Conservation (phyloP, 2,329 filamentous ascomycete genomes). For the Fusarium sp. region DNA sequence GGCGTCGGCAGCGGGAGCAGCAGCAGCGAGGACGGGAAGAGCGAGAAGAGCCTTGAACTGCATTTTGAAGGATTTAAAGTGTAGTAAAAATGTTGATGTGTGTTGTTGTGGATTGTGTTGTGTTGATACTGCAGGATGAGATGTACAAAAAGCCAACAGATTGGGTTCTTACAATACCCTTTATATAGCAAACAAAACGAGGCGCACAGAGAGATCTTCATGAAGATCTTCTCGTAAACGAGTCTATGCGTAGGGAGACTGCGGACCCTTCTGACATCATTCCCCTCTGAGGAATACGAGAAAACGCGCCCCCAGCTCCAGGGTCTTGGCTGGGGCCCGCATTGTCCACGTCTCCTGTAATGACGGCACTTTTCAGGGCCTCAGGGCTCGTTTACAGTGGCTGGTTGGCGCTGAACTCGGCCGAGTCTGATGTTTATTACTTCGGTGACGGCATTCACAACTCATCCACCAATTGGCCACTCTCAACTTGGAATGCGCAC, state of each 20-base stretch:
- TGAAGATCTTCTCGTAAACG: constrained; percentile 30
- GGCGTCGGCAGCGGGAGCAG: constrained; percentile 18
- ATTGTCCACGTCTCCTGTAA: constrained; percentile 5
- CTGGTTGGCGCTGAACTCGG: background rate
- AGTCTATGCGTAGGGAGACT: constrained; percentile 1
- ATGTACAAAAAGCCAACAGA: background rate
- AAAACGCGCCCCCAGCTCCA: background rate
- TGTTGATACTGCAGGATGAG: background rate
- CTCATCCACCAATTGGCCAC: background rate
- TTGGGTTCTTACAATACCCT: background rate
- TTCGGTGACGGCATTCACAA: background rate
- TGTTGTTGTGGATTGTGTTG: background rate
- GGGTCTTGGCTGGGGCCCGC: background rate
- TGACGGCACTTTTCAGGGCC: background rate
- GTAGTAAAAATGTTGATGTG: background rate
- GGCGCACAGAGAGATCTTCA: constrained; percentile 24
- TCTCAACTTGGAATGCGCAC: background rate
- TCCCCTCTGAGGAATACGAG: constrained; percentile 9
- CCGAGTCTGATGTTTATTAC: constrained; percentile 15
- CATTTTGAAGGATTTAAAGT: constrained; percentile 28
- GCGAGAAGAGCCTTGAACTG: constrained; percentile 43
- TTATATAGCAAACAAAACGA: constrained; percentile 22
- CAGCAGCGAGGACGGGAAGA: constrained; percentile 26
- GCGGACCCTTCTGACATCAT: constrained; percentile 39
- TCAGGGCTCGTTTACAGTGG: background rate